Conservation (phyloP, 129 eudicot genomes). For the Escallonia rubra region DNA sequence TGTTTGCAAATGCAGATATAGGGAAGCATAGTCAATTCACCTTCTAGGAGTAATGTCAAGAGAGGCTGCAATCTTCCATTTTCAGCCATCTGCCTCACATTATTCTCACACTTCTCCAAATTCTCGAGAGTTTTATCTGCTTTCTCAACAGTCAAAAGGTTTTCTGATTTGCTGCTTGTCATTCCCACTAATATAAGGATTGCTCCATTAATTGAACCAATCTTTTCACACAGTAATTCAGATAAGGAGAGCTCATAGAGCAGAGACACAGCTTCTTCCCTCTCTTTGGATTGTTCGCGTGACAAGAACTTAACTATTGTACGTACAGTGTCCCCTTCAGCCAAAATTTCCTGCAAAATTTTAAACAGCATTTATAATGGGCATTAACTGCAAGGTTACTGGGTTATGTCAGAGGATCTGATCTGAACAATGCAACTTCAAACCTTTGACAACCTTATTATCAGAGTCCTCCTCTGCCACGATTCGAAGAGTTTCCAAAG, state of each 20-base stretch:
- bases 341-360: conserved; percentile 77
- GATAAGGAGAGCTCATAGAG: conserved; percentile 83
- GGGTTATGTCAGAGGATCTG: background rate
- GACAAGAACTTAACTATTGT: conserved; percentile 81
- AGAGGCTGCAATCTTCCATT: conserved; percentile 91
- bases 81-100: conserved; percentile 93
- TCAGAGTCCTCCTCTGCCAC: conserved; percentile 79
- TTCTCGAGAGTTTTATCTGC: conserved; percentile 78
- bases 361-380: background rate
- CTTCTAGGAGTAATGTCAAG: conserved; percentile 76
- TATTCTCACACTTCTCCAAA: conserved; percentile 73
- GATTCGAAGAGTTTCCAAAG: conserved; percentile 76
- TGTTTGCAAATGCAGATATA: background rate
- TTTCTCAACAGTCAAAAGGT: conserved; percentile 61
- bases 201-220: conserved; percentile 85
- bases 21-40: conserved; percentile 23
- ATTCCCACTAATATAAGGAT: conserved; percentile 82
- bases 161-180: conserved; percentile 93
- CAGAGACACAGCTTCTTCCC: conserved; percentile 88
- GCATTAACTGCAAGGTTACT: background rate
- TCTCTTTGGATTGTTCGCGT: conserved; percentile 75
- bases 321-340: conserved; percentile 90
- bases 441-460: conserved; percentile 63
- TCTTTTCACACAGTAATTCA: conserved; percentile 60
- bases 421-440: conserved; percentile 9